phyloP scores from a whole-genome alignment of 768 basidiomycete genomes.

The Boletus rufocinnamomeus region DNA sequence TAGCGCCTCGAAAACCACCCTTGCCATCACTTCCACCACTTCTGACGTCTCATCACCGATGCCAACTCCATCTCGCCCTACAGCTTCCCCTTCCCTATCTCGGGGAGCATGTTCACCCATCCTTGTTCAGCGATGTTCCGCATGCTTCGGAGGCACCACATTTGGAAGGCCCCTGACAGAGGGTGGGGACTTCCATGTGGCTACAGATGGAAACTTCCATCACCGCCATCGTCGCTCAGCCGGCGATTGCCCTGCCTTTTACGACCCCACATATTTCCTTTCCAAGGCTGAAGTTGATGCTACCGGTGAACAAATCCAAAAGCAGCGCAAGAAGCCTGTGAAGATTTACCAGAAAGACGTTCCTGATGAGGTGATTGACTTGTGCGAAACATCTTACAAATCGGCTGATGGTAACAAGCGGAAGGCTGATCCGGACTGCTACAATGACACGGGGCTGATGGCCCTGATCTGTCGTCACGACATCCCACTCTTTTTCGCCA shows the following conservation, averaged over 20 bases:
- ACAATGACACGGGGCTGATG: background rate
- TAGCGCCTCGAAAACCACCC: too few species aligned
- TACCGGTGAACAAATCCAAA: background rate
- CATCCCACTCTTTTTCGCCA: too few species aligned
- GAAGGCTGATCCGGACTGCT: too few species aligned
- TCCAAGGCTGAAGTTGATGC: background rate
- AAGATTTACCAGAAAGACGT: background rate
- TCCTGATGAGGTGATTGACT: background rate
- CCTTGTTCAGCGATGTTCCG: background rate
- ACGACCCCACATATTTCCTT: background rate
- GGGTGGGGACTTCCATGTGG: background rate
- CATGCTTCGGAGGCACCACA: background rate
- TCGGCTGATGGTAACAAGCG: too few species aligned
- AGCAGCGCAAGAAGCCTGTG: too few species aligned
- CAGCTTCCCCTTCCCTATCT: too few species aligned
- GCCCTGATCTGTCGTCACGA: too few species aligned
- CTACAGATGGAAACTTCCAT: background rate
- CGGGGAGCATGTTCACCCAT: too few species aligned
- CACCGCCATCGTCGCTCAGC: background rate
- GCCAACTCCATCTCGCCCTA: too few species aligned
- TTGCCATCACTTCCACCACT: too few species aligned
- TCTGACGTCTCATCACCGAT: too few species aligned
- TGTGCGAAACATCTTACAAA: background rate
- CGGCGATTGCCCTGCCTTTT: background rate
- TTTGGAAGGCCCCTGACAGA: background rate